A percentile compares a stretch with the other conserved stretches of the same genome.
These are phyloP conservation scores for Neostapfia colusana DNA, from an alignment of 176 grass and related monocot species.

Conservation along the genomic window DNA sequence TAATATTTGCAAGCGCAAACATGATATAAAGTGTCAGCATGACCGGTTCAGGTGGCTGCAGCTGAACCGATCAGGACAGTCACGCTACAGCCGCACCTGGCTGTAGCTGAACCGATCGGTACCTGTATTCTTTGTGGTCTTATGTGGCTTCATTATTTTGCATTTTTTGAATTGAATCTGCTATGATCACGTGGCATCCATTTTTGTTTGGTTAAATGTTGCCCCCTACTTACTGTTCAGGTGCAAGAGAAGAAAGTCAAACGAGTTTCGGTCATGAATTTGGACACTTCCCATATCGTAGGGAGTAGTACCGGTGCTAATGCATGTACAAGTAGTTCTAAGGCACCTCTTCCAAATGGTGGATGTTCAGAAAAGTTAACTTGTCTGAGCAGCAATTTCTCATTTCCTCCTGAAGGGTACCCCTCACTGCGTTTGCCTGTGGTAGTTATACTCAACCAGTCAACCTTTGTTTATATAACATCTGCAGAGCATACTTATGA, in stretches of 20 bases:
- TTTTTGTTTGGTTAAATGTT: conserved; percentile 15
- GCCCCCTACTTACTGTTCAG: conserved; percentile 41
- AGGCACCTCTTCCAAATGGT: conserved; percentile 66
- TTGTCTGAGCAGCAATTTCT: conserved; percentile 37
- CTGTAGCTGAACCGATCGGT: too few species aligned
- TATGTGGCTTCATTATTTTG: conserved; percentile 6
- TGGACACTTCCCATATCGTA: conserved; percentile 51
- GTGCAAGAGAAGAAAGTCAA: conserved; percentile 95
- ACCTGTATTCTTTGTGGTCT: conserved; percentile 7
- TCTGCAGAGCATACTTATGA: conserved; percentile 8
- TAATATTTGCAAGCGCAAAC: background rate
- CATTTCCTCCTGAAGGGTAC: conserved; percentile 72
- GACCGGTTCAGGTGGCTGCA: too few species aligned
- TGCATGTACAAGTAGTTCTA: conserved; percentile 49
- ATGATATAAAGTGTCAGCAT: background rate
- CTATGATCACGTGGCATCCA: background rate
- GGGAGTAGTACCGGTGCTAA: conserved; percentile 43
- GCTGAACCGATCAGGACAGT: too few species aligned
- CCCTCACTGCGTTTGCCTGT: conserved; percentile 74
- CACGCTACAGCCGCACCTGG: too few species aligned
- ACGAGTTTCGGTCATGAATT: conserved; percentile 70
- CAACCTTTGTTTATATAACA: conserved; percentile 14
- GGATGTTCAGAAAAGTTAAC: conserved; percentile 45
- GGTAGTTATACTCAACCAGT: conserved; percentile 64
- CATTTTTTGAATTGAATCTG: background rate